A percentile compares a stretch with the other conserved stretches of the same genome.
phyloP scores from a whole-genome alignment of 2,329 filamentous ascomycete species.

The Tolypocladium album region DNA sequence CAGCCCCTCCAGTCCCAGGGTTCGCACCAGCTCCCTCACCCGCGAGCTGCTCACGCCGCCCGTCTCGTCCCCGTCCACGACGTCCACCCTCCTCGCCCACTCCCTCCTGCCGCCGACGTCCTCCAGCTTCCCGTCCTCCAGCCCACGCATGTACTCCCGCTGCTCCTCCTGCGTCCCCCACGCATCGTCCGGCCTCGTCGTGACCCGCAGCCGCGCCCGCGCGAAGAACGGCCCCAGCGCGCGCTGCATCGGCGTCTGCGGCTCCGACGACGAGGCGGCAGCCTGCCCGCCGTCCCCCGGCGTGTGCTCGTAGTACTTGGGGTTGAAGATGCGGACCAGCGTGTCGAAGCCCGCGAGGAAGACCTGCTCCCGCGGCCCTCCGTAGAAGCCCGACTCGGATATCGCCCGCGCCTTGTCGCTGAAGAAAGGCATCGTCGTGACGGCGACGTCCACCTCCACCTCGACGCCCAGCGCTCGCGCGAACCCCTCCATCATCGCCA shows the following conservation, averaged over 20 bases:
- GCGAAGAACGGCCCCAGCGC: slow-evolving; percentile 55
- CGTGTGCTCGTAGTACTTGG: slow-evolving; percentile 53
- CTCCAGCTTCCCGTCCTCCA: slow-evolving; percentile 37
- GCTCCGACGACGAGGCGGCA: background rate
- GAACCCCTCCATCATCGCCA: slow-evolving; percentile 63
- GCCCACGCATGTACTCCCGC: slow-evolving; percentile 38
- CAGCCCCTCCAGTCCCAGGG: slow-evolving; percentile 30
- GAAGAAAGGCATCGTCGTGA: slow-evolving; percentile 66
- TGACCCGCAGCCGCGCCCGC: slow-evolving; percentile 51
- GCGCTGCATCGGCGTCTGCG: slow-evolving; percentile 27
- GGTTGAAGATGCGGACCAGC: slow-evolving; percentile 57
- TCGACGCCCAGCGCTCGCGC: slow-evolving; percentile 37
- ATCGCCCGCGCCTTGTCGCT: slow-evolving; percentile 58
- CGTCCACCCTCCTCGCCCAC: slow-evolving; percentile 51
- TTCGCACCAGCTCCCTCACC: slow-evolving; percentile 46
- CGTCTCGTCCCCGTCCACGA: slow-evolving; percentile 37
- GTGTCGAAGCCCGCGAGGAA: slow-evolving; percentile 72
- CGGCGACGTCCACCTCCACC: slow-evolving; percentile 49
- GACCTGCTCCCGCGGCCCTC: slow-evolving; percentile 37
- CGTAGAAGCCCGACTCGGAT: slow-evolving; percentile 30
- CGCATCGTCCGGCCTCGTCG: slow-evolving; percentile 47
- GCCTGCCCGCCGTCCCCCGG: slow-evolving; percentile 1
- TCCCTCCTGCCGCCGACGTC: slow-evolving; percentile 40
- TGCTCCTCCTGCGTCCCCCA: slow-evolving; percentile 40
- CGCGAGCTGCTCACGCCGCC: slow-evolving; percentile 48